Conservation (phyloP, 192 early-diverging fungal genomes). For the Obelidium mucronatum region DNA sequence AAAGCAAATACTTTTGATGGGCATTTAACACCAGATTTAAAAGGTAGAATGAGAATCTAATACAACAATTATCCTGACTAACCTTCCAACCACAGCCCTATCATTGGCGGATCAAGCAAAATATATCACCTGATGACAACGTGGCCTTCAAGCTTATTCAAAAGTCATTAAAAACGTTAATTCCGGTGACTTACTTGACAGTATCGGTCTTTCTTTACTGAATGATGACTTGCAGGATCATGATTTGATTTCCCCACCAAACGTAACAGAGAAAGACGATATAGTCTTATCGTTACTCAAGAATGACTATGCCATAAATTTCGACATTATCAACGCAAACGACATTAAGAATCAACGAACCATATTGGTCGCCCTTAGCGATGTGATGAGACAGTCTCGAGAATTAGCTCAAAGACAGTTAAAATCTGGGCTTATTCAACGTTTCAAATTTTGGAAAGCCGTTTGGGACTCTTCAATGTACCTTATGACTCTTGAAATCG, state of each 20-base stretch:
- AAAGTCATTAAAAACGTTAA: constrained; percentile 34
- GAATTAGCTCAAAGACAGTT: constrained; percentile 11
- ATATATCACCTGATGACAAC: constrained; percentile 27
- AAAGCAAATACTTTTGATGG: constrained; percentile 43
- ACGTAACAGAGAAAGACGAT: constrained; percentile 9
- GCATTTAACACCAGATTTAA: constrained; percentile 31
- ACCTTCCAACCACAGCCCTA: not conserved
- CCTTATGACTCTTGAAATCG: constrained; percentile 24
- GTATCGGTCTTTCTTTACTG: too few species aligned
- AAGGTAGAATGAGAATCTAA: not conserved
- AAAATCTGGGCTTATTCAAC: not conserved
- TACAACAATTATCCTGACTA: not conserved
- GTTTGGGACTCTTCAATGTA: constrained; percentile 35
- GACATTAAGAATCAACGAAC: constrained; percentile 17
- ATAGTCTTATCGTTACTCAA: constrained; percentile 7
- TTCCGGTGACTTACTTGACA: constrained; percentile 12
- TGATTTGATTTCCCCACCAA: constrained; percentile 28
- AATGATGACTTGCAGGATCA: constrained; percentile 20
- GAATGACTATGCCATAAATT: constrained; percentile 31
- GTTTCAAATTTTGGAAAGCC: constrained; percentile 31
- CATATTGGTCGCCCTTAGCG: constrained; percentile 28
- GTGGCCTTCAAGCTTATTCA: constrained; percentile 27
- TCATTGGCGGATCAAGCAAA: constrained; percentile 40
- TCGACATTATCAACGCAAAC: constrained; percentile 23
- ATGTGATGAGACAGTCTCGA: constrained; percentile 24